Base-by-base conservation (phyloP, 192 early-diverging fungal genomes). In the Coemansia sp. region DNA sequence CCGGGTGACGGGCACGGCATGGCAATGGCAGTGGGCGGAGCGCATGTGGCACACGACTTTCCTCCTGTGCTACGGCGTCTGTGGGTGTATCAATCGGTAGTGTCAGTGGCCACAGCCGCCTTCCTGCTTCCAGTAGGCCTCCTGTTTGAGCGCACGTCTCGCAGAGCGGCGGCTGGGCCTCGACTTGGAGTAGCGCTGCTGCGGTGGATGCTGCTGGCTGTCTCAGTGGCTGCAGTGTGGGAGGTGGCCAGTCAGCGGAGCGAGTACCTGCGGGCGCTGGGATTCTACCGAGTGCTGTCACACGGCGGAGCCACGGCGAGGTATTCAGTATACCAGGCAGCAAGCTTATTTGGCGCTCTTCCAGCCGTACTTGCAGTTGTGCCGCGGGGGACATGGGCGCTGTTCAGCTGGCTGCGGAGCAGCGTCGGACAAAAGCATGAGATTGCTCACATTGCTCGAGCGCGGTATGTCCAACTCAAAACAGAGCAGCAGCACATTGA, bases 371-470 rank as follows among this genome's bases (percentile, higher is more conserved):
- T 75, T 10, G 63, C 45, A 13, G 68, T 75, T 37, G 67, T 70
- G 45, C 78, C 78, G 9, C 78, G 73, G 22, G 78, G 78, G 13
- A 75, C 78, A 24, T 81, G 78, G 78, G 78, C 78, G 8, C 45
- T 81, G 66, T 75, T 81, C 29, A 65, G 44, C 16, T 81, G 78
- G 78, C 67, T 81, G 32, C 65, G 61, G 27, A 68, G 69, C 60
- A 75, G 73, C 7, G 67, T 81, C 39, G 67, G 70, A 16, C 73
- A 73, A 56, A 70, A 62, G n/a, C 69, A 64, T 4, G 73, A 70
- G 59, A 20, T 71, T 22, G 73, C 70, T 2, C 67, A 59, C n/a
- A 27, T 49, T 44, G 70, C 78, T 16, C 47, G 45, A 52, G 15
- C 27, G 12, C 69, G 78, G 20, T 70, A 61, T 13, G 38, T 30